Conservation (phyloP, 2,329 filamentous ascomycete genomes). For the Chaetomium sp. region DNA sequence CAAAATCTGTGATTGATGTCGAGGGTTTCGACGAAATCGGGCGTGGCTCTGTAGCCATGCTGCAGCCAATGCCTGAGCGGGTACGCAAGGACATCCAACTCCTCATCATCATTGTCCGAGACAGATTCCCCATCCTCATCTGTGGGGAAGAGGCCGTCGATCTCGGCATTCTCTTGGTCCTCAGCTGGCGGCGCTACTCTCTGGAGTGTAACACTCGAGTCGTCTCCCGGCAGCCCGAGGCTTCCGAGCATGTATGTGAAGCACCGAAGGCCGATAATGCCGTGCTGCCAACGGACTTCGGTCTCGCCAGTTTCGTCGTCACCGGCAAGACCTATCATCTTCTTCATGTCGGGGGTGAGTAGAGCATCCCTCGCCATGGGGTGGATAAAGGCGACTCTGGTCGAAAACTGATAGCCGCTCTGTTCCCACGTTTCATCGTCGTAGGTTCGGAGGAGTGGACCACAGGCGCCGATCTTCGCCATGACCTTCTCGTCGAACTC, state of each 20-base stretch:
- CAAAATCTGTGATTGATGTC: slow-evolving; percentile 5
- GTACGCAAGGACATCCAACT: slow-evolving; percentile 3
- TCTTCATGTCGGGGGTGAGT: slow-evolving; percentile 1
- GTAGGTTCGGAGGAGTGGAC: slow-evolving; percentile 3
- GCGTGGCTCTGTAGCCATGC: background rate
- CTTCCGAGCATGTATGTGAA: slow-evolving; percentile 2
- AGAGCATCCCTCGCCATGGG: slow-evolving; percentile 1
- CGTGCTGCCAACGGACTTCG: slow-evolving; percentile 6
- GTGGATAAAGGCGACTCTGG: slow-evolving; percentile 4
- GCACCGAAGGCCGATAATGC: slow-evolving; percentile 4
- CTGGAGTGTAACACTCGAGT: background rate
- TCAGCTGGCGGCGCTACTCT: background rate
- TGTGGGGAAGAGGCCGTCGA: background rate
- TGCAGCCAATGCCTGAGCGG: background rate
- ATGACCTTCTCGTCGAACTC: slow-evolving; percentile 1
- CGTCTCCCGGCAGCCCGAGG: background rate
- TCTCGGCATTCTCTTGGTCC: background rate
- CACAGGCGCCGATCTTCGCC: slow-evolving; percentile 1
- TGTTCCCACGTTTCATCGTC: background rate
- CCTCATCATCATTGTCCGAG: background rate
- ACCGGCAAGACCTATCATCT: background rate
- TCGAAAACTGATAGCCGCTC: slow-evolving; percentile 8
- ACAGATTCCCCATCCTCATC: background rate
- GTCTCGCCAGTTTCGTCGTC: background rate
- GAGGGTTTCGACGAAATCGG: slow-evolving; percentile 4